phyloP scores from a whole-genome alignment of 345 rosid genomes.

The Gossypium mustelinum region DNA sequence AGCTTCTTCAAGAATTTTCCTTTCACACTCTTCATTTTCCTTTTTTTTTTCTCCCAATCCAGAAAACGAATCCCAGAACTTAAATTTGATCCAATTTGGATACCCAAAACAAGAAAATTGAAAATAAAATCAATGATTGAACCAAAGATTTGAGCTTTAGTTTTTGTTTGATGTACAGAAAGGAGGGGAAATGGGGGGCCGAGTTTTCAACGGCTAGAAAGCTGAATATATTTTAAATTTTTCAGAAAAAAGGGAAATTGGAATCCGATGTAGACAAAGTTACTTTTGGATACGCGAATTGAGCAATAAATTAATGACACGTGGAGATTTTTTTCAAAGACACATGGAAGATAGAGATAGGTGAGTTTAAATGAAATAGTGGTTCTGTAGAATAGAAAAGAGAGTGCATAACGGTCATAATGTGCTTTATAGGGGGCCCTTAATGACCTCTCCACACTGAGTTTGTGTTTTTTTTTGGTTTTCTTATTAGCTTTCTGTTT shows the following conservation, averaged over 20 bases:
- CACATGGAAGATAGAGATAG: background rate
- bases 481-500: too few species aligned
- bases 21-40: conserved; percentile 64
- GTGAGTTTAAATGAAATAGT: background rate
- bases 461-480: background rate
- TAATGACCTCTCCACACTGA: background rate
- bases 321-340: background rate
- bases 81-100: conserved; percentile 2
- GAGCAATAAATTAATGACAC: background rate
- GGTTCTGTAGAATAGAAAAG: background rate
- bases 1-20: conserved; percentile 65
- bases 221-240: conserved; percentile 29
- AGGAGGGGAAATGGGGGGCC: background rate
- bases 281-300: background rate
- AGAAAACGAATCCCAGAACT: background rate
- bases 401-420: conserved; percentile 13
- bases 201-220: conserved; percentile 68
- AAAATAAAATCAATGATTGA: background rate
- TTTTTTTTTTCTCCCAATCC: background rate
- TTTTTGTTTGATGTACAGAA: conserved; percentile 4
- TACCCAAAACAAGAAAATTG: background rate
- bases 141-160: conserved; percentile 5
- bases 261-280: background rate
- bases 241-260: background rate
- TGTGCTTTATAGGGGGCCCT: background rate